These are phyloP conservation scores for Verticillium dahliae DNA, from an alignment of 2,329 filamentous ascomycete species.

Conservation along the genomic window DNA sequence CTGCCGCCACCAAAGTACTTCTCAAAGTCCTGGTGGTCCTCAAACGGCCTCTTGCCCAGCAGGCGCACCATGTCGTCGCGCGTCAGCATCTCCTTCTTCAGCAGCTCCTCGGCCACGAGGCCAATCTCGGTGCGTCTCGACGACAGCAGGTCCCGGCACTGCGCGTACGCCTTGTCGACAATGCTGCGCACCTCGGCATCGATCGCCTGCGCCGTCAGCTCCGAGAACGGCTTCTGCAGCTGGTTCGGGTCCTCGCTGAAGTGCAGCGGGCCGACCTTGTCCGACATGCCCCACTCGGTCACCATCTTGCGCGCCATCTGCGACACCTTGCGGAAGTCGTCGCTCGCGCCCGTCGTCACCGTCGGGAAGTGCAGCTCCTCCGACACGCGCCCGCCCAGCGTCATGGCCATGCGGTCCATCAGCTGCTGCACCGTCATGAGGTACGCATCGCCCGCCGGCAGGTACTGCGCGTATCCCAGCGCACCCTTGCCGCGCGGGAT, in stretches of 20 bases:
- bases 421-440: conserved; percentile 93
- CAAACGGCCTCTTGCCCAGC: conserved; percentile 76
- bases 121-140: conserved; percentile 87
- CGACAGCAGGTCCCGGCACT: conserved; percentile 76
- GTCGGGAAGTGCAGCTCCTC: conserved; percentile 97
- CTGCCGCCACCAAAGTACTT: conserved; percentile 79
- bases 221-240: conserved; percentile 91
- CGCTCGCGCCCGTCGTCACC: conserved; percentile 88
- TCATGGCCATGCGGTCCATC: conserved; percentile 99
- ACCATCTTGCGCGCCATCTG: conserved; percentile 96
- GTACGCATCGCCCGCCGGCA: conserved; percentile 87
- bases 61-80: conserved; percentile 89
- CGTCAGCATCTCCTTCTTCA: conserved; percentile 84
- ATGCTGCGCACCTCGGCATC: conserved; percentile 88
- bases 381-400: conserved; percentile 86
- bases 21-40: conserved; percentile 80
- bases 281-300: conserved; percentile 98
- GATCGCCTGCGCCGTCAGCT: conserved; percentile 87
- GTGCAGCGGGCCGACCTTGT: conserved; percentile 87
- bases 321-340: conserved; percentile 98
- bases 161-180: conserved; percentile 84
- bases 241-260: conserved; percentile 80
- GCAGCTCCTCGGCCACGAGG: conserved; percentile 84
- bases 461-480: conserved; percentile 92
- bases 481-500: conserved; percentile 93